Evolutionary conservation across 163 green algal species (phyloP), one percentile per base, ranked within the genome.

Genomic region (Coccomyxa subellipsoidea): DNA sequence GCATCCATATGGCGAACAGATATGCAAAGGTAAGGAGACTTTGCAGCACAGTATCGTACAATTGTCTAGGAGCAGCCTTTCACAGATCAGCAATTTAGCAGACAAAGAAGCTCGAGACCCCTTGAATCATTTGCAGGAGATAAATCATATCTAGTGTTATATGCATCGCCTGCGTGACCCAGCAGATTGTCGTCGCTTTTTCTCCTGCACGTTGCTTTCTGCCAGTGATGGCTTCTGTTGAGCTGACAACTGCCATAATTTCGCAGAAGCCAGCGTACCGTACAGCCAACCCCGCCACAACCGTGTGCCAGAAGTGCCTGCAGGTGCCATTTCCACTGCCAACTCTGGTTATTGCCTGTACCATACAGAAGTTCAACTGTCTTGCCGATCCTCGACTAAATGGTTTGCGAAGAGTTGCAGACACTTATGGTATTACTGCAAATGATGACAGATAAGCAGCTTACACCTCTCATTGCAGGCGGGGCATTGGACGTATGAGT

Each of bases 401-500:
- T n/a, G n/a, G n/a, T n/a, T n/a, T n/a, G n/a, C n/a, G n/a, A n/a
- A n/a, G n/a, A n/a, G n/a, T n/a, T n/a, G n/a, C n/a, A n/a, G n/a
- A n/a, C n/a, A n/a, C n/a, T n/a, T n/a, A n/a, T n/a, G n/a, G n/a
- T n/a, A n/a, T n/a, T n/a, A n/a, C n/a, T n/a, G n/a, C n/a, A n/a
- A n/a, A n/a, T n/a, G n/a, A n/a, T n/a, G n/a, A n/a, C n/a, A n/a
- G n/a, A n/a, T n/a, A n/a, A n/a, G n/a, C n/a, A n/a, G n/a, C n/a
- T n/a, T n/a, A n/a, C n/a, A n/a, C n/a, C n/a, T n/a, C n/a, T 90
- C 81, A 69, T 66, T 89, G 73, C 87, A 92, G 77, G 37, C 39
- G 38, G 90, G 88, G 0, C 90, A 93, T 77, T 93, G 85, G 85
- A 93, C 90, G 25, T 92, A 92, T 37, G 80, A 93, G 84, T 93